Conservation (phyloP, 2,329 filamentous ascomycete species). For the Colletotrichum limetticola region DNA sequence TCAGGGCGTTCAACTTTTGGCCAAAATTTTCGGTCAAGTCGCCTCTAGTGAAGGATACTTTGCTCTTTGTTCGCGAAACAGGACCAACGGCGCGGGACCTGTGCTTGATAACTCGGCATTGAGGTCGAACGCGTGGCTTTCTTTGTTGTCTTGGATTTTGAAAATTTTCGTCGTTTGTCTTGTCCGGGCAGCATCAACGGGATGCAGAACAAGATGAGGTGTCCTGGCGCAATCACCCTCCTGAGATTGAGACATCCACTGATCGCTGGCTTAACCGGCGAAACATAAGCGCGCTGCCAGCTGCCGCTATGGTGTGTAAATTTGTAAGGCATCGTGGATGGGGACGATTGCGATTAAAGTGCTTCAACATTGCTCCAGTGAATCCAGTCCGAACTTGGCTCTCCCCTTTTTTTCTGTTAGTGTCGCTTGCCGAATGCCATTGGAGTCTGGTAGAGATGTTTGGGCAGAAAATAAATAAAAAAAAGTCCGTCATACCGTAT, state of each 20-base stretch:
- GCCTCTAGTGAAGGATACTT: not conserved
- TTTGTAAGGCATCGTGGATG: not conserved
- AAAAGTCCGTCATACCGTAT: not conserved
- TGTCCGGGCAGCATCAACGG: not conserved
- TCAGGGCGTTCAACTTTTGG: too few relatives aligned
- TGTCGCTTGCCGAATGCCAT: not conserved
- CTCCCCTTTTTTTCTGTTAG: not conserved
- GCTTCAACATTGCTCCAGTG: not conserved
- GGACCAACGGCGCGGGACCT: not conserved
- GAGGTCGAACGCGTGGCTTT: not conserved
- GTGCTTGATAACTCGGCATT: not conserved
- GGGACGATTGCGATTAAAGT: not conserved
- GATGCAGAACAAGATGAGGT: not conserved
- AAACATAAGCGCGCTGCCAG: not conserved
- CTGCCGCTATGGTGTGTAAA: not conserved
- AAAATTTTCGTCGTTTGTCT: not conserved
- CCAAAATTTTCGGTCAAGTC: not conserved
- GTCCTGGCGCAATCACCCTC: conserved; percentile 9
- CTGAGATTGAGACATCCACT: conserved; percentile 28
- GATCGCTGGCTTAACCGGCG: conserved; percentile 14
- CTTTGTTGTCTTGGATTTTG: not conserved
- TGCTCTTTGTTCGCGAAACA: not conserved
- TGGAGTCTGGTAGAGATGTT: not conserved
- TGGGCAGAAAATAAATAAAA: not conserved
- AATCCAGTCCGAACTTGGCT: not conserved